Evolutionary conservation across 2,329 filamentous ascomycete genomes (phyloP), one percentile per base, ranked within the genome.

Genomic region (Cladophialophora bantiana): DNA sequence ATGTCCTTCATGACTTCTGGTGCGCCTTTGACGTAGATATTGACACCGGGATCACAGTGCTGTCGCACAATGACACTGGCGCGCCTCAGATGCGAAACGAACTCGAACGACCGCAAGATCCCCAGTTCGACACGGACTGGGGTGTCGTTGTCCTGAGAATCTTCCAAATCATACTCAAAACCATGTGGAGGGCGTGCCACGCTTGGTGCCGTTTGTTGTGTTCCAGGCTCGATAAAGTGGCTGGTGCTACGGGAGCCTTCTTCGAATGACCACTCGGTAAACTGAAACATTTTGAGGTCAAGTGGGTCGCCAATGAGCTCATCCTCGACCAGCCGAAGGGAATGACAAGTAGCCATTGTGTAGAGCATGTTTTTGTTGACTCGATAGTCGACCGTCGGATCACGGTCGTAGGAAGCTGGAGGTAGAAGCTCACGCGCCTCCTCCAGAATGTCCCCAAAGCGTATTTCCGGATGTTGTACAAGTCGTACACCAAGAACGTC

Each of bases 231-330:
- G 58, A 91, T 88, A 50, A 84, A 84, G 60, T 87, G 87, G 34
- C 84, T 86, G 31, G 84, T 79, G 60, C 85, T 85, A 72, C 94
- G 89, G 54, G 89, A 89, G 1, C 93, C 93, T 81, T 99, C 95
- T 76, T 97, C 91, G 73, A 92, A 99, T 3, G 88, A 86, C 95
- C 95, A 99, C 5, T 87, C 86, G 0, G 95, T 98, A 73, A 97
- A 99, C 71, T 97, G 90, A 76, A 99, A 99, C 95, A 99, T 99
- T 77, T 98, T 98, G 65, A 97, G 84, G 77, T 99, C 95, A 1
- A 99, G 83, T 4, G 96, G 95, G 74, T 99, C 95, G 0, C 95
- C 95, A 38, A 99, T 85, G 48, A 98, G 86, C 75, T 97, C 93
- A 56, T 88, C 90, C 68, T 98, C 94, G 15, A 99, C 90, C 10